A percentile compares a stretch with the other conserved stretches of the same genome.
Evolutionary conservation across 495 filamentous ascomycete genomes (phyloP).

Genomic region (Penicillium lividum): DNA sequence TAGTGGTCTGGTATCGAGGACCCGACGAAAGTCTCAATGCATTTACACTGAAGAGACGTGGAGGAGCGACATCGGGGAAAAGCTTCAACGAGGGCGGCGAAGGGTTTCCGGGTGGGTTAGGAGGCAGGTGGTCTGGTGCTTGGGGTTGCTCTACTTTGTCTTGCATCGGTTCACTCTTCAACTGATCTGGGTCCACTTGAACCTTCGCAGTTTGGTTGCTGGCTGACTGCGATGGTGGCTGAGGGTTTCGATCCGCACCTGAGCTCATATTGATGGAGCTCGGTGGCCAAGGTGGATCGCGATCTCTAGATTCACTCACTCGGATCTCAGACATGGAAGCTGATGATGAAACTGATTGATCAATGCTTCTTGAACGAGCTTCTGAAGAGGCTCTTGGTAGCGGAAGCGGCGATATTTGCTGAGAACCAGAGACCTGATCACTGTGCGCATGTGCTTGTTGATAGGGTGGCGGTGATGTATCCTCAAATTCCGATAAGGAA

Average conservation of each 20-base stretch:
- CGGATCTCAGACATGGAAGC: constrained; percentile 13
- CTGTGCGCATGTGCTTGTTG: constrained; percentile 15
- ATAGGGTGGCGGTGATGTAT: constrained; percentile 34
- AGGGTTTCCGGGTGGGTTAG: constrained; percentile 14
- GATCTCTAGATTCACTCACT: constrained; percentile 9
- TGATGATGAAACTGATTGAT: constrained; percentile 7
- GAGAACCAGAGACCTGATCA: constrained; percentile 1
- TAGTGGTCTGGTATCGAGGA: constrained; percentile 23
- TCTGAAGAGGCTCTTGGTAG: constrained; percentile 9
- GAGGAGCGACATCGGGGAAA: constrained; percentile 39
- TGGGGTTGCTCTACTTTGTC: constrained; percentile 7
- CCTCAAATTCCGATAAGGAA: constrained; percentile 30
- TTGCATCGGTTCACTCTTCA: constrained; percentile 8
- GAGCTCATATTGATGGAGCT: constrained; percentile 12
- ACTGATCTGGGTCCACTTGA: constrained; percentile 1
- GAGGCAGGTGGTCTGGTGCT: constrained; percentile 12
- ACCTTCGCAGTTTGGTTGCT: background rate
- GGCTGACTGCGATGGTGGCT: background rate
- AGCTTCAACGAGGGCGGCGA: constrained; percentile 36
- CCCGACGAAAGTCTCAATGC: constrained; percentile 30
- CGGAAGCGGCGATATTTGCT: constrained; percentile 11
- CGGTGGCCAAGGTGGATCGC: constrained; percentile 11
- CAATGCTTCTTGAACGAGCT: background rate
- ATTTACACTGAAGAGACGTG: constrained; percentile 35
- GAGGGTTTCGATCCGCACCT: constrained; percentile 1